A percentile compares a stretch with the other conserved stretches of the same genome.
phyloP scores from a whole-genome alignment of 2,329 filamentous ascomycete species.

The Hypoxylon sp. region DNA sequence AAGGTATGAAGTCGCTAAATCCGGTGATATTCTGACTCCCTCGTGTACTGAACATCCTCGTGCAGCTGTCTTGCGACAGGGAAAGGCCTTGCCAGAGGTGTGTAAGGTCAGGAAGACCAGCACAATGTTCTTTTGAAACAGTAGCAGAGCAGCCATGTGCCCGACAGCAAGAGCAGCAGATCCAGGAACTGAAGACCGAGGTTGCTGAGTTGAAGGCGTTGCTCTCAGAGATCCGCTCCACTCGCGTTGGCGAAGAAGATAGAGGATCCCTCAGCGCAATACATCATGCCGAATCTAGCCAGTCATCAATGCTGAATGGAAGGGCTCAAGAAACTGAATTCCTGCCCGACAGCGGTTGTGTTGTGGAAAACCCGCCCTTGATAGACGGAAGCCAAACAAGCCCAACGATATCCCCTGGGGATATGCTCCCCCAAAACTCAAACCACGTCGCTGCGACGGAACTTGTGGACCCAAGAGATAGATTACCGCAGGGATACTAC shows the following conservation, averaged over 20 bases:
- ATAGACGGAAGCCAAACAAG: not conserved
- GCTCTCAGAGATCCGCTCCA: conserved; percentile 10
- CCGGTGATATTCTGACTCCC: too few species aligned
- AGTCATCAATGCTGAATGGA: not conserved
- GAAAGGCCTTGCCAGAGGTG: conserved; percentile 43
- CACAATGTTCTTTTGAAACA: conserved; percentile 38
- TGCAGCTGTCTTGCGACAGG: conserved; percentile 43
- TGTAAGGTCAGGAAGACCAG: conserved; percentile 35
- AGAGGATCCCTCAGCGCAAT: conserved; percentile 1
- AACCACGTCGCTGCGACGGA: conserved; percentile 8
- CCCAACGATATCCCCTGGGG: not conserved
- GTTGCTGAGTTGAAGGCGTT: conserved; percentile 30
- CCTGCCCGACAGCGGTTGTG: too few species aligned
- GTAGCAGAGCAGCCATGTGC: conserved; percentile 6
- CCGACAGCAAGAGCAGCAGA: conserved; percentile 29
- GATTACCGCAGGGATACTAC: conserved; percentile 40
- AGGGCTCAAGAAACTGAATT: not conserved
- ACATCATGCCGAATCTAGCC: not conserved
- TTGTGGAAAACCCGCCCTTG: not conserved
- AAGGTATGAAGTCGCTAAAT: conserved; percentile 33
- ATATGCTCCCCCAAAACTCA: not conserved
- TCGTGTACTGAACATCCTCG: not conserved
- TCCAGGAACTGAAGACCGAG: conserved; percentile 29
- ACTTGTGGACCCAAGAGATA: conserved; percentile 34
- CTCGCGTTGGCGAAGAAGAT: not conserved